A percentile compares a stretch with the other conserved stretches of the same genome.
Conservation (phyloP, 2,329 filamentous ascomycete species). For the Lithohypha guttulata region DNA sequence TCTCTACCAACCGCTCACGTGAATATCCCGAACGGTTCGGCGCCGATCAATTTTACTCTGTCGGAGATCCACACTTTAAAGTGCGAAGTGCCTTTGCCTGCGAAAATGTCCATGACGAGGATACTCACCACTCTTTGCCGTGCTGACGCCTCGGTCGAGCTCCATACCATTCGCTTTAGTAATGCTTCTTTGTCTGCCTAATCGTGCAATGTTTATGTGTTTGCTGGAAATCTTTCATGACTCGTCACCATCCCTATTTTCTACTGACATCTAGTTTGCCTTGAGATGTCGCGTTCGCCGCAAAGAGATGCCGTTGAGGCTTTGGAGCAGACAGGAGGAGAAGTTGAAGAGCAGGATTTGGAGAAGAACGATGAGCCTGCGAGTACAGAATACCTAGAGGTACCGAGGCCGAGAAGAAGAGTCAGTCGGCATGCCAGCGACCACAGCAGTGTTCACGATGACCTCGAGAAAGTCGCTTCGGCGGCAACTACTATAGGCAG, state of each 20-base stretch:
- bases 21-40: no score
- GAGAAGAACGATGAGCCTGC: conserved; percentile 14
- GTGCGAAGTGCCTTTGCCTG: background rate
- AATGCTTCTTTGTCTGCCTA: conserved; percentile 6
- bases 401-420: conserved; percentile 12
- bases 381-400: conserved; percentile 17
- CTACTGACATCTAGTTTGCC: conserved; percentile 3
- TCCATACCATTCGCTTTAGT: conserved; percentile 4
- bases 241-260: background rate
- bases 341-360: conserved; percentile 20
- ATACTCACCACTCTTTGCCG: conserved; percentile 1
- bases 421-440: background rate
- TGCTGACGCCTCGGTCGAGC: conserved; percentile 6
- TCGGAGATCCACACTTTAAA: no score
- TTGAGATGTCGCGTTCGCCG: conserved; percentile 1
- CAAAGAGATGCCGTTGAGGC: conserved; percentile 17
- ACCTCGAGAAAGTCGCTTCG: conserved; percentile 29
- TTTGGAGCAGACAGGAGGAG: conserved; percentile 20
- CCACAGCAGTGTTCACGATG: conserved; percentile 21
- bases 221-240: no score
- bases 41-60: no score
- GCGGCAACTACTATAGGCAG: conserved; percentile 19
- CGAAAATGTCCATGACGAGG: conserved; percentile 9
- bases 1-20: no score
- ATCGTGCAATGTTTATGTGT: no score